These are phyloP conservation scores for Annulohypoxylon truncatum DNA, from an alignment of 2,329 filamentous ascomycete species.

Conservation along the genomic window DNA sequence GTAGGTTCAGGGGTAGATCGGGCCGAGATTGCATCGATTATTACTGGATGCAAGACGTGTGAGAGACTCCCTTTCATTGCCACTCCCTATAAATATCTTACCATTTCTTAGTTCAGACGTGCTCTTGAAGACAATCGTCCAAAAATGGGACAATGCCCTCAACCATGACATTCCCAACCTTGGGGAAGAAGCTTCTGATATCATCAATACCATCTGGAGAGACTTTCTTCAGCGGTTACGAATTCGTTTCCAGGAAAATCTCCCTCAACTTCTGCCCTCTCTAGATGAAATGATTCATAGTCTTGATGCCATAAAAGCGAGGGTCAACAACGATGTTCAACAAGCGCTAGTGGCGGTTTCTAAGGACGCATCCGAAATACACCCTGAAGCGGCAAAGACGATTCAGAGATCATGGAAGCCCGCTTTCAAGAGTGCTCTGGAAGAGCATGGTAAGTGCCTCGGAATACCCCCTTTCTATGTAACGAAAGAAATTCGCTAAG, in stretches of 20 bases:
- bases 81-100: background rate
- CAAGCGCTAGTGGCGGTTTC: background rate
- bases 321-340: background rate
- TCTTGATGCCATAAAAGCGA: background rate
- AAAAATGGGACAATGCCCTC: constrained; percentile 1
- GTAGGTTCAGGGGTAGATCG: background rate
- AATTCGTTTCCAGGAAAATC: background rate
- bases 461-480: background rate
- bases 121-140: background rate
- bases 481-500: background rate
- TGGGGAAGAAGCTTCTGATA: background rate
- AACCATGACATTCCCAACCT: constrained; percentile 2
- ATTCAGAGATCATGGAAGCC: background rate
- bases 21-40: background rate
- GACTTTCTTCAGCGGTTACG: background rate
- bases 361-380: background rate
- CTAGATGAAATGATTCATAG: background rate
- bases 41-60: constrained; percentile 7
- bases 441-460: background rate
- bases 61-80: background rate
- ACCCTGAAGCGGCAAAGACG: background rate
- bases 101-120: background rate
- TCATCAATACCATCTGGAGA: background rate
- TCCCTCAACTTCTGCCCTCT: background rate
- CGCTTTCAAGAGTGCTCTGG: background rate